phyloP scores from a whole-genome alignment of 768 basidiomycete species.

The Lactarius hengduanensis region DNA sequence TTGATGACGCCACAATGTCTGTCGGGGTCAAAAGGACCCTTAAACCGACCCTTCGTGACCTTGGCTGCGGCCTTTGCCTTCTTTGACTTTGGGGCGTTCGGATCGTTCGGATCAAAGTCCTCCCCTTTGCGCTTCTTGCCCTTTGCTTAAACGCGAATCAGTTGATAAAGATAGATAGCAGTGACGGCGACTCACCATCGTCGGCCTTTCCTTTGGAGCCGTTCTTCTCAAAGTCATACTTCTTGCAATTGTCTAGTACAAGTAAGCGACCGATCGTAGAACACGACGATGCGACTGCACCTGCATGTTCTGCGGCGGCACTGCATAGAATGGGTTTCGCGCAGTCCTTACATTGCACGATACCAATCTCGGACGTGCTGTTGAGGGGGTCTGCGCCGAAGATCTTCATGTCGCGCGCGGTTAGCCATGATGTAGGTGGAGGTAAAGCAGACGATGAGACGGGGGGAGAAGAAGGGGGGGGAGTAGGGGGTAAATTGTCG shows the following conservation, averaged over 20 bases:
- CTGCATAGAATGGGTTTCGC: constrained; percentile 76
- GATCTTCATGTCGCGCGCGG: constrained; percentile 83
- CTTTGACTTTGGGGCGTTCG: constrained; percentile 68
- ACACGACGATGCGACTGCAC: constrained; percentile 42
- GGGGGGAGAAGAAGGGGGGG: constrained; percentile 37
- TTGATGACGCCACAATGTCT: constrained; percentile 97
- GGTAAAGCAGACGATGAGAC: constrained; percentile 36
- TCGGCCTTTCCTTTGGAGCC: constrained; percentile 52
- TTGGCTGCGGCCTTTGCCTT: constrained; percentile 68
- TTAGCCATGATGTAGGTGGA: constrained; percentile 83
- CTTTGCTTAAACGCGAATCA: constrained; percentile 41
- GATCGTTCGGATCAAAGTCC: constrained; percentile 62
- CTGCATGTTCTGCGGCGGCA: constrained; percentile 69
- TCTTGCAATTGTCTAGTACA: constrained; percentile 55
- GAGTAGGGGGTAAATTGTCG: constrained; percentile 42
- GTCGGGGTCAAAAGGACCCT: constrained; percentile 88
- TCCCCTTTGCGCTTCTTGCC: constrained; percentile 83
- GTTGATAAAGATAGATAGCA: neutral
- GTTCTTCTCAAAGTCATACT: constrained; percentile 58
- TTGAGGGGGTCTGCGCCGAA: constrained; percentile 74
- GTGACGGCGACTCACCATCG: constrained; percentile 39
- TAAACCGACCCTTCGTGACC: constrained; percentile 73
- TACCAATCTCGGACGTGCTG: constrained; percentile 54
- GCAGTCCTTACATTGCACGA: constrained; percentile 79
- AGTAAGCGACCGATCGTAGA: neutral